Base-by-base conservation (phyloP, 176 grass and related monocot genomes). In the Oryza australiensis region DNA sequence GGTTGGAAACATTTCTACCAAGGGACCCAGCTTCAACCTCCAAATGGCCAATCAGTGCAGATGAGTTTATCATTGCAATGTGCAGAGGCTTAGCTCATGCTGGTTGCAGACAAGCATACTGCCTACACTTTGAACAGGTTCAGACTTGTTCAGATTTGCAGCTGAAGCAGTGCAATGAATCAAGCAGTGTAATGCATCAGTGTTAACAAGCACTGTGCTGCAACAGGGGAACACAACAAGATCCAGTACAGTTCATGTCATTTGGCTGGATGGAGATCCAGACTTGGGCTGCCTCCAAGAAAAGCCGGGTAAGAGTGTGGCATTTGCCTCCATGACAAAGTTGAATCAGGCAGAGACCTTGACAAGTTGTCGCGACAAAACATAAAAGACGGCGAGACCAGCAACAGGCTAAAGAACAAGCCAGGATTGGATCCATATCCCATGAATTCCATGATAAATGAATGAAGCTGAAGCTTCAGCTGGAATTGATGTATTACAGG, bases 351-450 rank as follows among this genome's bases (percentile, higher is more conserved):
- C 60, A 83, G 59, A 35, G 59, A 27, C 62, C 65, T 90, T 83
- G 88, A 83, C 84, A 78, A 74, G 68, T 34, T 90, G 88, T 90
- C 62, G 38, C 27, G 11, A 26, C 28, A 51, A 55, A 82, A 35
- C 80, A 38, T 72, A 22, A 72, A 70, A 71, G 13, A 34, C 23
- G 29, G 51, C 59, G 45, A 75, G 42, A 75, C 3, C 64, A 87
- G 35, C 22, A 78, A 46, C 78, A 82, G 84, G 83, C 88, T 83
- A 86, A 51, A 86, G 37, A 79, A 82, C 84, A 86, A 53, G 8
- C 37, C 62, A 32, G 15, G 35, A 30, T 86, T 79, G 84, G 84
- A 79, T 26, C 73, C 74, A 79, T 62, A 4, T 64, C 77, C 35
- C 79, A 86, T 68, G 38, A 40, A 75, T 60, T 23, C 67, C 69